These are phyloP conservation scores for Plantago major DNA, from an alignment of 257 asterid genomes.

Conservation along the genomic window DNA sequence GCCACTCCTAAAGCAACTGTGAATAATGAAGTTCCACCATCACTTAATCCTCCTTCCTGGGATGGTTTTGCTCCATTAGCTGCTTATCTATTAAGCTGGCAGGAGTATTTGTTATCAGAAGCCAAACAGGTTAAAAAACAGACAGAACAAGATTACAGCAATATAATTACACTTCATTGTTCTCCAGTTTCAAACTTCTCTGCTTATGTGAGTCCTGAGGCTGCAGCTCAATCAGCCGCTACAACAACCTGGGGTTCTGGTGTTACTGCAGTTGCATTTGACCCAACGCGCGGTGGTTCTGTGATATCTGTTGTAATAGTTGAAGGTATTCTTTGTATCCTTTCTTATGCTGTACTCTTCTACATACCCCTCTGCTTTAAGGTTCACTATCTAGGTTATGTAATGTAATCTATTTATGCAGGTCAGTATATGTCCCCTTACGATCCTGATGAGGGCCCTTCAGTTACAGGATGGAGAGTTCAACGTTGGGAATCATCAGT, in stretches of 20 bases:
- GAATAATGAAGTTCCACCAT: conserved; percentile 70
- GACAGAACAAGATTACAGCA: conserved; percentile 67
- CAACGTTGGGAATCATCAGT: conserved; percentile 99
- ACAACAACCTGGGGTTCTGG: conserved; percentile 99
- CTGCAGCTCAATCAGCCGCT: conserved; percentile 93
- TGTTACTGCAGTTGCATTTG: conserved; percentile 98
- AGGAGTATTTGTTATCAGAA: conserved; percentile 78
- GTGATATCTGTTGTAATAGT: conserved; percentile 95
- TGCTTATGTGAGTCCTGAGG: conserved; percentile 98
- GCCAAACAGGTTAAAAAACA: conserved; percentile 70
- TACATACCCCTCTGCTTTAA: no score
- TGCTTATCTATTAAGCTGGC: conserved; percentile 95
- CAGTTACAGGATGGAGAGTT: conserved; percentile 98
- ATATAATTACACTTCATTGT: conserved; percentile 84
- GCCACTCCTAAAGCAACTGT: conserved; percentile 69
- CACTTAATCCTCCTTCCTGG: conserved; percentile 96
- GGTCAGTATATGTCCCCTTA: conserved; percentile 99
- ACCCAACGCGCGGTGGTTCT: conserved; percentile 98
- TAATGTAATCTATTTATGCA: conserved; percentile 31
- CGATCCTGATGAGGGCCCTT: conserved; percentile 99
- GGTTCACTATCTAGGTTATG: no score
- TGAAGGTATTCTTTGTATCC: conserved; percentile 54
- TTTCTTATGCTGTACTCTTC: conserved; percentile 8
- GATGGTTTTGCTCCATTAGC: conserved; percentile 94
- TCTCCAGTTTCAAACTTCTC: conserved; percentile 98